Conservation (phyloP, 2,329 filamentous ascomycete genomes). For the Talaromyces islandicus region DNA sequence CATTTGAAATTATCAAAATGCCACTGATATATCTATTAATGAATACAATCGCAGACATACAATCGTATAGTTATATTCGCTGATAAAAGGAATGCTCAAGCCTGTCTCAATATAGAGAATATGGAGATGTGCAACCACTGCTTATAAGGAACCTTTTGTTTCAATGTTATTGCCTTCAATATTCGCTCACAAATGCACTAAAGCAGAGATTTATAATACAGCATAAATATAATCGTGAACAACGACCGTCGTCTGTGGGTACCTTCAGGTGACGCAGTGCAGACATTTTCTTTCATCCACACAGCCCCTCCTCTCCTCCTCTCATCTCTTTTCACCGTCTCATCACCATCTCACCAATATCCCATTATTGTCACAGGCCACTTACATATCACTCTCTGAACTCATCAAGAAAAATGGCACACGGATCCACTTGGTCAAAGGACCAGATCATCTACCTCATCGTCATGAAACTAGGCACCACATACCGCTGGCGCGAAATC, state of each 20-base stretch:
- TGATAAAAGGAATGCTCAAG: no score
- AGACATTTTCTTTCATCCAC: not conserved
- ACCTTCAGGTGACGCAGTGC: not conserved
- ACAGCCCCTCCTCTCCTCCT: not conserved
- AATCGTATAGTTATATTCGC: no score
- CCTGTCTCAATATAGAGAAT: no score
- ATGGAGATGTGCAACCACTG: no score
- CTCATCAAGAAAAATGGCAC: conserved; percentile 2
- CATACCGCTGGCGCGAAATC: not conserved
- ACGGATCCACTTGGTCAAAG: not conserved
- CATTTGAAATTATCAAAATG: no score
- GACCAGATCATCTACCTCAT: conserved; percentile 2
- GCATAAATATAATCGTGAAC: not conserved
- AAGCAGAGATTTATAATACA: not conserved
- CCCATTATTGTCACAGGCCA: not conserved
- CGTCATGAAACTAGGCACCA: not conserved
- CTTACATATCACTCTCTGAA: not conserved
- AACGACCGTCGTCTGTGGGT: not conserved
- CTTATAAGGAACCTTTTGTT: not conserved
- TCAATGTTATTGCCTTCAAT: not conserved
- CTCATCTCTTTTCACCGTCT: not conserved
- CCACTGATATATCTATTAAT: no score
- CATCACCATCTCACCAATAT: not conserved
- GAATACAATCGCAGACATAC: no score
- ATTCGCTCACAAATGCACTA: not conserved